Percentiles rank a stretch among this genome's conserved stretches.
Conservation (phyloP, 495 filamentous ascomycete genomes). For the Usnea hakonensis region DNA sequence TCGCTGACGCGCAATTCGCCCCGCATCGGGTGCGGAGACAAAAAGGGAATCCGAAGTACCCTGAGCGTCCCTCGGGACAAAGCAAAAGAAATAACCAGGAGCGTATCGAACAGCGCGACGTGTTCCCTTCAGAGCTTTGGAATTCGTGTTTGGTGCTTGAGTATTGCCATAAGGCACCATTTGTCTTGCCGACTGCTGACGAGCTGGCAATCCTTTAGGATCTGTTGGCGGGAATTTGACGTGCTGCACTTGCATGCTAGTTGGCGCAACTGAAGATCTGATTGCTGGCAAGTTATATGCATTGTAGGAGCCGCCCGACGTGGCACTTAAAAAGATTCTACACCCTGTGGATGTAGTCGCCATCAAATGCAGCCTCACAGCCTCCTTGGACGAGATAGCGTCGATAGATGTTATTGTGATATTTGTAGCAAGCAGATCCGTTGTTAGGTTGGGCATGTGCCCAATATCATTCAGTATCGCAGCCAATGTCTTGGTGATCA, state of each 20-base stretch:
- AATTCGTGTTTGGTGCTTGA: slow-evolving; percentile 26
- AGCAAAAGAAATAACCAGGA: slow-evolving; percentile 86
- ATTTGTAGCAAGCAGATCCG: slow-evolving; percentile 56
- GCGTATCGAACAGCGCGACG: slow-evolving; percentile 59
- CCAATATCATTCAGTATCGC: slow-evolving; percentile 60
- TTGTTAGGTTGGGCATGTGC: slow-evolving; percentile 64
- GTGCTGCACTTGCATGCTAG: slow-evolving; percentile 93
- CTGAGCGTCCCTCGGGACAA: slow-evolving; percentile 49
- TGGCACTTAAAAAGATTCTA: slow-evolving; percentile 85
- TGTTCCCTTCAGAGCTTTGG: slow-evolving; percentile 31
- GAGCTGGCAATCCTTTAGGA: slow-evolving; percentile 11
- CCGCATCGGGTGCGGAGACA: slow-evolving; percentile 78
- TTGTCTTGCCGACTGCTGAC: slow-evolving; percentile 14
- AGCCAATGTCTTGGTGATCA: slow-evolving; percentile 48
- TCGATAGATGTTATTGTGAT: slow-evolving; percentile 74
- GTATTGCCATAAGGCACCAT: slow-evolving; percentile 17
- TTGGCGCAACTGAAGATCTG: slow-evolving; percentile 55
- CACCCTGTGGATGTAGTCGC: slow-evolving; percentile 85
- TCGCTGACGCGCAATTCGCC: slow-evolving; percentile 55
- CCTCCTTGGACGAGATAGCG: slow-evolving; percentile 72
- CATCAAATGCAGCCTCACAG: slow-evolving; percentile 78
- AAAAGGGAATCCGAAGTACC: slow-evolving; percentile 59
- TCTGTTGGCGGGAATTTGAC: slow-evolving; percentile 80
- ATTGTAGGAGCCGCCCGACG: slow-evolving; percentile 53
- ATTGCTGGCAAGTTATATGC: slow-evolving; percentile 51